These are phyloP conservation scores for Penicillium herquei DNA, from an alignment of 495 filamentous ascomycete genomes.

Conservation along the genomic window DNA sequence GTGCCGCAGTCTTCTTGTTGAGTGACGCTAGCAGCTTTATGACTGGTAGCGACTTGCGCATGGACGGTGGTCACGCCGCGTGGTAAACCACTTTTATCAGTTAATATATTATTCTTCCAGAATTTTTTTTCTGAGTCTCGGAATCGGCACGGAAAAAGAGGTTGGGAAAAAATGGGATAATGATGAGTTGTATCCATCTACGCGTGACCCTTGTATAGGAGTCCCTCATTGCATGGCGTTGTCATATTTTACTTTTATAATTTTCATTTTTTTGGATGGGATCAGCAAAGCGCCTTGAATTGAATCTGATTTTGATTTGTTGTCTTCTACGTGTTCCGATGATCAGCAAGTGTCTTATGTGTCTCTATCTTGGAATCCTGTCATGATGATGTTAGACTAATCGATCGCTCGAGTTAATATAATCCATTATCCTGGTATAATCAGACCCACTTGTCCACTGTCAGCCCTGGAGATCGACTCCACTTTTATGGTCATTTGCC, in stretches of 20 bases:
- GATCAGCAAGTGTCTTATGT: neutral
- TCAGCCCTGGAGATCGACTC: constrained; percentile 17
- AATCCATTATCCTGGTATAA: constrained; percentile 7
- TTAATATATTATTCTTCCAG: no score
- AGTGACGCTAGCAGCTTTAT: constrained; percentile 87
- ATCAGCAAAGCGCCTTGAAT: constrained; percentile 7
- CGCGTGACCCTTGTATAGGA: constrained; percentile 9
- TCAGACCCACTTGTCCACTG: constrained; percentile 14
- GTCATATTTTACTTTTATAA: neutral
- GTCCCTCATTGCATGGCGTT: constrained; percentile 29
- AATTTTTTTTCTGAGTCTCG: no score
- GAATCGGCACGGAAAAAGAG: no score
- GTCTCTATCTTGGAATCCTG: constrained; percentile 1
- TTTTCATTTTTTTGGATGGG: neutral
- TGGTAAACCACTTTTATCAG: constrained; percentile 52
- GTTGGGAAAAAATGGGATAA: neutral
- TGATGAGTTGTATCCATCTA: constrained; percentile 4
- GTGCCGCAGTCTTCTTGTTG: constrained; percentile 79
- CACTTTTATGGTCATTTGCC: constrained; percentile 7
- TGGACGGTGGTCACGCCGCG: constrained; percentile 78
- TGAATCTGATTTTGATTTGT: constrained; percentile 1
- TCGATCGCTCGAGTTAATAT: constrained; percentile 14
- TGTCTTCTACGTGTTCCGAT: neutral
- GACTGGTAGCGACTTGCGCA: constrained; percentile 76
- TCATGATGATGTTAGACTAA: constrained; percentile 20